Evolutionary conservation across 805 yeast species (phyloP), one percentile per base, ranked within the genome.

Genomic region (Metschnikowia corniflorae): DNA sequence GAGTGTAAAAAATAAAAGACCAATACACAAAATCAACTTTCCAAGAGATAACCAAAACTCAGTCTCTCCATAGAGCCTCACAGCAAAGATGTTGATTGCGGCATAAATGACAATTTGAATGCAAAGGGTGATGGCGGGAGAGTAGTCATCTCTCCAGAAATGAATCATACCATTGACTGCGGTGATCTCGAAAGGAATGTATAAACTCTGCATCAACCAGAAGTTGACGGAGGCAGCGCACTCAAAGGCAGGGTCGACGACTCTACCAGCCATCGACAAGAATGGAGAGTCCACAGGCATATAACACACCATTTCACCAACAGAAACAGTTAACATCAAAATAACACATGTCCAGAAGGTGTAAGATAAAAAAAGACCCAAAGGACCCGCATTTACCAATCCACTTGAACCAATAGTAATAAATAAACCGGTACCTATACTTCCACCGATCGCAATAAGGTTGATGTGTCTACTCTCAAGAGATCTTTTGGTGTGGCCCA

Each of bases 1-100:
- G 49, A 86, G 81, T 2, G 93, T 84, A 58, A 82, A 86, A 18
- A 82, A 51, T 41, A 86, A 72, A 31, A 86, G 65, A 2, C 93
- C 95, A n/a, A 80, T 55, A 10, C 89, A 87, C 31, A 86, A 65
- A 5, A 66, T 57, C 54, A 75, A 78, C 42, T 69, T 63, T 14
- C 80, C 78, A 52, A 84, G 66, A 1, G 89, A 77, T 15, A 86
- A 62, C 81, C 83, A 80, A 53, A 86, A 87, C 58, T 86, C 95
- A 16, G 80, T 69, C 55, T 86, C 95, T 21, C 96, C 96, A 50
- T 82, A 86, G 43, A 73, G 71, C 27, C 67, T 67, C 17, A 86
- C 95, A 0, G 91, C 88, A 51, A 82, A 78, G 7, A 84, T 54
- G 43, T 86, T 83, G 39, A 71, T 62, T 5, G 54, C 39, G 9